Base-by-base conservation (phyloP, 169 alveolate genomes). In the Cryptosporidium muris region DNA sequence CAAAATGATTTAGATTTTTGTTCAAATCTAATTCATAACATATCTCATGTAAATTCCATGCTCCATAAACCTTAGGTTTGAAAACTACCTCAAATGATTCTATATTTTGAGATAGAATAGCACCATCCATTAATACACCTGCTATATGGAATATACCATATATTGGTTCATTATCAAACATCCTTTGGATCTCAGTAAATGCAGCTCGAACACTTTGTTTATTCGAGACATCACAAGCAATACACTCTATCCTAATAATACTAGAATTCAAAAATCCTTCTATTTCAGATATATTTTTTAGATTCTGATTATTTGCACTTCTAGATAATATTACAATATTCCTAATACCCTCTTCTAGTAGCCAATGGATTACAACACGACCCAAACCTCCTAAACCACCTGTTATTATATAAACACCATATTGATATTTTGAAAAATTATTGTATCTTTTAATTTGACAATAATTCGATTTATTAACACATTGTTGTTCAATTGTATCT, bases 341-440 rank as follows among this genome's bases (percentile, higher is more conserved):
- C 11, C 53, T 48, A 7, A 48, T 11, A 8, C 53, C 53, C 53
- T 48, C 53, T 48, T 48, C 53, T 8, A 48, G 53, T 11, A 48
- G 7, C 53, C 53, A 48, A 8, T 48, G 7, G 14, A 48, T 8
- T 8, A 48, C 11, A 48, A 48, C 89, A 14, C 82, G 62, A 4
- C 93, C 93, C 16, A 90, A 66, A 16, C 88, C 90, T 0, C 88
- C 92, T 5, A 80, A 45, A 25, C 91, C 88, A 42, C 90, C 90
- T 7, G 85, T 4, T 6, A 64, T 12, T 36, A 7, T 66, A 47
- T 37, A 34, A 34, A 64, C 16, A 56, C 88, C 8, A 51, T 54
- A 82, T 42, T 47, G 80, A 6, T 43, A 64, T 43, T 47, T 9
- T 42, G 40, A 51, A 62, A 12, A 34, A 42, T 51, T 68, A n/a